Evolutionary conservation across 2,329 filamentous ascomycete genomes (phyloP).

Genomic region (Fusarium sp.): DNA sequence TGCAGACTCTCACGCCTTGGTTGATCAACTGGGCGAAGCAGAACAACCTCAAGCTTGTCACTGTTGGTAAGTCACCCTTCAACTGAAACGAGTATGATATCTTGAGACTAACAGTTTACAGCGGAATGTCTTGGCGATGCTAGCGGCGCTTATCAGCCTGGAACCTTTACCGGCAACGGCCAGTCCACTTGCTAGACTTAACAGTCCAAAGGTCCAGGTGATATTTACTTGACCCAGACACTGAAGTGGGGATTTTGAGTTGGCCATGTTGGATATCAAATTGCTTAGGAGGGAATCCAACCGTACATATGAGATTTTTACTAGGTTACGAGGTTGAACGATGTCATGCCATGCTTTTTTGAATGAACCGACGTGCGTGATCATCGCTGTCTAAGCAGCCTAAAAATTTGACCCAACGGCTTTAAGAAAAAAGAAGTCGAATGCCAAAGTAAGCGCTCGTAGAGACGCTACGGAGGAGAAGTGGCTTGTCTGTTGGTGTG

Average conservation of each 20-base stretch:
- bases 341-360: neutral
- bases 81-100: fast-evolving
- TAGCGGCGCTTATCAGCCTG: constrained; percentile 24
- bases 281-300: neutral
- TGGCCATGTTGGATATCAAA: neutral
- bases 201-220: too few relatives aligned
- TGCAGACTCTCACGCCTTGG: constrained; percentile 61
- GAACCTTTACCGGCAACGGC: constrained; percentile 25
- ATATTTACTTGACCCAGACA: neutral
- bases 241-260: neutral
- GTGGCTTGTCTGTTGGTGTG: neutral
- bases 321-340: neutral
- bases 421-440: neutral
- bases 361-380: neutral
- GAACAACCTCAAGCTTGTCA: constrained; percentile 61
- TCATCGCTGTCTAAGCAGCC: neutral
- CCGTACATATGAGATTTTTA: neutral
- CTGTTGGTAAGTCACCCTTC: constrained; percentile 56
- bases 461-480: neutral
- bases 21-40: constrained; percentile 63
- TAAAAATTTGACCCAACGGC: fast-evolving
- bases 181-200: constrained; percentile 2
- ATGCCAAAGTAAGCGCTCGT: neutral
- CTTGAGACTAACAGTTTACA: neutral
- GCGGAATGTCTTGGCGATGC: constrained; percentile 34